These are phyloP conservation scores for Urochloa ruziziensis DNA, from an alignment of 176 grass and related monocot species.

Conservation along the genomic window DNA sequence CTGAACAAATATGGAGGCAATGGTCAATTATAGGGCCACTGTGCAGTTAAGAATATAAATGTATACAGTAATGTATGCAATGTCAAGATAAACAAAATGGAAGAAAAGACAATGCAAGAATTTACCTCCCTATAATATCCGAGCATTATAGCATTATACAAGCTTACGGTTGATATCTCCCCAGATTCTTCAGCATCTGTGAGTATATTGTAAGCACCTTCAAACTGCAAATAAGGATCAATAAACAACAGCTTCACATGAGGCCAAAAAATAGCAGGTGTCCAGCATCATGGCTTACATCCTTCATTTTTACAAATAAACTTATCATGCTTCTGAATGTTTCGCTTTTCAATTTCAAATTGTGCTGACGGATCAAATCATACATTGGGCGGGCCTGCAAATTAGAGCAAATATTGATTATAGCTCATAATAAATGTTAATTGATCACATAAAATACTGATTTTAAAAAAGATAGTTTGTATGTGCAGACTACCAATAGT, in stretches of 20 bases:
- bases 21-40: slow-evolving; percentile 12
- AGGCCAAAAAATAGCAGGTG: slow-evolving; percentile 17
- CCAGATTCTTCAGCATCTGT: slow-evolving; percentile 57
- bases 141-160: slow-evolving; percentile 87
- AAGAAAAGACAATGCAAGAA: slow-evolving; percentile 20
- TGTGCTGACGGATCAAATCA: slow-evolving; percentile 61
- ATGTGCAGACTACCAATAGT: not conserved
- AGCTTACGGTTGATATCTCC: slow-evolving; percentile 57
- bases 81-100: slow-evolving; percentile 22
- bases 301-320: slow-evolving; percentile 74
- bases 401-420: slow-evolving; percentile 15
- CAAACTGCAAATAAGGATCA: slow-evolving; percentile 59
- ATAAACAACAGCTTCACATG: slow-evolving; percentile 34
- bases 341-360: slow-evolving; percentile 67
- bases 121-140: slow-evolving; percentile 88
- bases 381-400: slow-evolving; percentile 76
- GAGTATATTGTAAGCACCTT: slow-evolving; percentile 79
- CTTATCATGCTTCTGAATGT: slow-evolving; percentile 77
- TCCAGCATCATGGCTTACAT: slow-evolving; percentile 70
- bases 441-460: slow-evolving; percentile 30
- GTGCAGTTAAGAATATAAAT: slow-evolving; percentile 2
- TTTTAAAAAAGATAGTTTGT: slow-evolving; percentile 20
- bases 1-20: slow-evolving; percentile 17
- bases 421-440: slow-evolving; percentile 5
- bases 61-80: slow-evolving; percentile 5